Base-by-base conservation (phyloP, 352 stramenopile species). In the Phytophthora cajani region DNA sequence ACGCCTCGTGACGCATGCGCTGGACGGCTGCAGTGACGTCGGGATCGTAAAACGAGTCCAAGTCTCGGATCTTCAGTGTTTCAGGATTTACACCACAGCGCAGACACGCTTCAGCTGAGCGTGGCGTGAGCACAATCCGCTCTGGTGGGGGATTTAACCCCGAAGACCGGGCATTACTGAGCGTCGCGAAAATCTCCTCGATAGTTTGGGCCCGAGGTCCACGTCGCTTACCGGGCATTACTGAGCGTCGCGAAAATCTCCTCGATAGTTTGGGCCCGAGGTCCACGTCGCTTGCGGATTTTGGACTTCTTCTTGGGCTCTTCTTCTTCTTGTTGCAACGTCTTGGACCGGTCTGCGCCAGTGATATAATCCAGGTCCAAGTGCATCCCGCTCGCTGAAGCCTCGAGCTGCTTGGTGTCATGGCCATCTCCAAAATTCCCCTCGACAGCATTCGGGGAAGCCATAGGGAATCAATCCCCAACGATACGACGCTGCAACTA, bases 81-180 rank as follows among this genome's bases (percentile, higher is more conserved):
- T 98, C 92, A 2, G 93, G 91, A 72, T 98, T 97, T 16, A 98
- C 85, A 19, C 93, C 93, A 63, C 91, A 94, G 9, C 88, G 84
- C n/a, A 98, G 71, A 75, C 93, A 97, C 40, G 87, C 79, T 72
- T 98, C 92, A 1, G 92, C 92, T 0, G 89, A 97, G 2, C 91
- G 82, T 7, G 93, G 93, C 2, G 92, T 97, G 40, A 98, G 75
- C 21, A 98, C 79, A 44, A 97, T 91, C 17, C 86, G 82, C 50
- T 91, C 82, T 23, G 77, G 65, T 8, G 89, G 82, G 10, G 87
- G 86, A 62, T 93, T 94, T 6, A 94, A 59, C 0, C 85, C 85
- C 0, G 82, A 90, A 2, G 85, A 90, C 3, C 84, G 86, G 30
- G 88, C 78, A 2, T 81, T 90, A 63, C 85, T 93, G 32, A 93